Evolutionary conservation across 331 rosid genomes (phyloP).

Genomic region (Arachis monticola): DNA sequence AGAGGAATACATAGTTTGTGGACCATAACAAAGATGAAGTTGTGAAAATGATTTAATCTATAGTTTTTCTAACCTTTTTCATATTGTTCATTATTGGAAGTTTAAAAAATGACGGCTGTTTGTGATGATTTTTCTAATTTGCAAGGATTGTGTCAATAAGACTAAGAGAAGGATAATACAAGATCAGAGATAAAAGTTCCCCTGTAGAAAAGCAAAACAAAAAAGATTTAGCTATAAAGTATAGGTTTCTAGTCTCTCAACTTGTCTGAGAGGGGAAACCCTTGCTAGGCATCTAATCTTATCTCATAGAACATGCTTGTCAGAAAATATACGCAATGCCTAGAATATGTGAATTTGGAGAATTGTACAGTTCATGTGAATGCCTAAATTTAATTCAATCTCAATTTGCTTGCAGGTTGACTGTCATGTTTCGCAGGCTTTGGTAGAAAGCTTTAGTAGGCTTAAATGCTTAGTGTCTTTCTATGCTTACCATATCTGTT

Average conservation of each 20-base stretch:
- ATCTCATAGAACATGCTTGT: neutral
- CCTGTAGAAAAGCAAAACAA: no score
- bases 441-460: slow-evolving; percentile 10
- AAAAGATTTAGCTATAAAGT: no score
- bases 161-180: no score
- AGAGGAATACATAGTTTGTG: neutral
- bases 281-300: neutral
- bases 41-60: slow-evolving; percentile 15
- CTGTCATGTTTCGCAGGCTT: slow-evolving; percentile 10
- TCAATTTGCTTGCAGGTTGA: slow-evolving; percentile 14
- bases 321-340: neutral
- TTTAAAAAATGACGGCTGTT: neutral
- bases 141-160: slow-evolving; percentile 5
- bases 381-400: slow-evolving; percentile 33
- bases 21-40: slow-evolving; percentile 4
- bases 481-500: slow-evolving; percentile 30
- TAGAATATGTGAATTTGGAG: slow-evolving; percentile 19
- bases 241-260: no score
- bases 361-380: slow-evolving; percentile 10
- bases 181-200: no score
- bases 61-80: slow-evolving; percentile 12
- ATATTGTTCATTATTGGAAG: slow-evolving; percentile 12
- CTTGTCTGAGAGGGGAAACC: no score
- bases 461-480: slow-evolving; percentile 35
- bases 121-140: slow-evolving; percentile 3